Base-by-base conservation (phyloP, 1,284 basidiomycete species). In the Ganoderma meredithae region DNA sequence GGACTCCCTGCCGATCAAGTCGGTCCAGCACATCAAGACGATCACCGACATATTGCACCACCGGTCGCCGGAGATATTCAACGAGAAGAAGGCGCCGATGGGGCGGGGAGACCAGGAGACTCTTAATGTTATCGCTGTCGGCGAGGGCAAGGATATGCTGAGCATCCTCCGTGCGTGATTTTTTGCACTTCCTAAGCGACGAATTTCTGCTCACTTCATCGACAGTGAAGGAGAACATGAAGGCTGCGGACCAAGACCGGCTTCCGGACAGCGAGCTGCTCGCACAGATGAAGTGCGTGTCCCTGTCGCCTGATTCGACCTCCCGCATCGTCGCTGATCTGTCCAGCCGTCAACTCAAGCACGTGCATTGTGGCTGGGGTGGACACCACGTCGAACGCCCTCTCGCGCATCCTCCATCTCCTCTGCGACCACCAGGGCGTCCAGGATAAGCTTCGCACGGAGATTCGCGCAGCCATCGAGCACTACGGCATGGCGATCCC, bases 141-240 rank as follows among this genome's bases (percentile, higher is more conserved):
- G 73, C 3, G 74, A 77, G 49, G 74, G 76, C 12, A 77, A 75
- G 58, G 77, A 78, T 61, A 71, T 79, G 60, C 70, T 79, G 63
- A 78, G 77, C 65, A 70, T 73, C 22, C 64, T 79, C 9, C 63
- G 77, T 79, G 60, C 44, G 76, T 70, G 1, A 39, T n/a, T 5
- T 5, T 40, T 17, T 15, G 10, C 6, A 36, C 36, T 36, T 36
- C 33, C 8, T 36, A 9, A 8, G 36, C 6, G 36, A 9, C 36
- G 36, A 9, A 36, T 36, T 36, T 9, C 36, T 36, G 36, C 2
- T 36, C 7, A 36, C 36, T 36, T 2, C 36, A 9, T 1, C 36
- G 36, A 12, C 41, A 75, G 75, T 76, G 17, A 69, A 67, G 40
- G 74, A 68, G 25, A 76, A 79, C 62, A 69, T 71, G 60, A 49